phyloP scores from a whole-genome alignment of 1,139 yeast species.

The Candida pseudoviswanathii region DNA sequence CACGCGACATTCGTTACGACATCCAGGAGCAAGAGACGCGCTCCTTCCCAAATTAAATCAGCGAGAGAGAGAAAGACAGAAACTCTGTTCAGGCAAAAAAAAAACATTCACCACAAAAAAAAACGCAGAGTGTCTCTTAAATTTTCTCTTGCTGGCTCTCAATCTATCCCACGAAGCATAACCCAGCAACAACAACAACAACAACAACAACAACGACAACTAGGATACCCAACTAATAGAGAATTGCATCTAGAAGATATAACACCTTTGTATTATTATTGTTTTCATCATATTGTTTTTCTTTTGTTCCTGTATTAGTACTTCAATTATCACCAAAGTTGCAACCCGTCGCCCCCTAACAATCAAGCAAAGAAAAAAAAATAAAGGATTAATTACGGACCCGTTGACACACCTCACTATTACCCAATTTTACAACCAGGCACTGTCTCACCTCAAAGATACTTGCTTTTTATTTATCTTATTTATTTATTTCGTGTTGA shows the following conservation, averaged over 20 bases:
- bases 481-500: neutral
- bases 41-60: neutral
- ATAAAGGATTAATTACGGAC: neutral
- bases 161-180: neutral
- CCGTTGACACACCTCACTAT: neutral
- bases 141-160: neutral
- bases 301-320: neutral
- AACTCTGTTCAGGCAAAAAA: neutral
- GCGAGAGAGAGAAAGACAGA: neutral
- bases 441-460: neutral
- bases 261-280: neutral
- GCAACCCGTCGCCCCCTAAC: conserved; percentile 1
- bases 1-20: neutral
- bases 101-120: neutral
- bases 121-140: neutral
- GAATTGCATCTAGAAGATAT: neutral
- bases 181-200: neutral
- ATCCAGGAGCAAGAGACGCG: neutral
- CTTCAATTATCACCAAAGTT: neutral
- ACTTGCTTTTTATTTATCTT: neutral
- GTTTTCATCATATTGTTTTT: no score
- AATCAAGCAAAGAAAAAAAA: neutral
- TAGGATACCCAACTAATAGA: neutral
- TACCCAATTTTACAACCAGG: conserved; percentile 1
- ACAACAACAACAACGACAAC: neutral